A percentile compares a stretch with the other conserved stretches of the same genome.
phyloP scores from a whole-genome alignment of 805 yeast species.

The Saccharomycopsis capsularis region DNA sequence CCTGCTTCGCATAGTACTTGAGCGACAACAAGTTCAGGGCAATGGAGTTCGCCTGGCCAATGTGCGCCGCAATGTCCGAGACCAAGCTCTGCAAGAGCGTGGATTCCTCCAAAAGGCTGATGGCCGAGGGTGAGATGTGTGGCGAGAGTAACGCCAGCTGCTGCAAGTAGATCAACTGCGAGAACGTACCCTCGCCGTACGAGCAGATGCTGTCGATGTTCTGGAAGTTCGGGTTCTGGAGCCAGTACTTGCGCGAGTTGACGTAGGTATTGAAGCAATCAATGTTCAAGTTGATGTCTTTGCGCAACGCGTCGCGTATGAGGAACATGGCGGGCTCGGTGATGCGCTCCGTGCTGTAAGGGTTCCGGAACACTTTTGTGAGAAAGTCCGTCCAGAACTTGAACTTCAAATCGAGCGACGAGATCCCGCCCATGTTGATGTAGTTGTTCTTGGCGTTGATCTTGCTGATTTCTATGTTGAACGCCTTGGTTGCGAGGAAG shows the following conservation, averaged over 20 bases:
- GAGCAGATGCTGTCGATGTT: slow-evolving; percentile 55
- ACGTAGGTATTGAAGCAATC: slow-evolving; percentile 52
- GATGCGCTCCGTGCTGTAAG: slow-evolving; percentile 31
- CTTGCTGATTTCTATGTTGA: slow-evolving; percentile 57
- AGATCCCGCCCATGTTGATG: slow-evolving; percentile 23
- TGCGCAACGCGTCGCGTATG: slow-evolving; percentile 44
- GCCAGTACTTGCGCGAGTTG: slow-evolving; percentile 49
- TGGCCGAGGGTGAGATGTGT: slow-evolving; percentile 48
- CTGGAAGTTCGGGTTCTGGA: slow-evolving; percentile 40
- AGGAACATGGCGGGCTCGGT: slow-evolving; percentile 64
- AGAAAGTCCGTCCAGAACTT: slow-evolving; percentile 69
- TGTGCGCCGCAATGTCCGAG: slow-evolving; percentile 64
- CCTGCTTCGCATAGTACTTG: slow-evolving; percentile 46
- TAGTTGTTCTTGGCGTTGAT: slow-evolving; percentile 34
- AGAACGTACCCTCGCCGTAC: slow-evolving; percentile 72
- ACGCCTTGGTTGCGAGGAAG: slow-evolving; percentile 56
- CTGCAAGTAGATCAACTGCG: slow-evolving; percentile 64
- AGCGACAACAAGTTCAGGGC: slow-evolving; percentile 58
- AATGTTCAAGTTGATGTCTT: slow-evolving; percentile 45
- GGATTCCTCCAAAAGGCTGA: slow-evolving; percentile 41
- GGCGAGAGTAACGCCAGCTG: slow-evolving; percentile 56
- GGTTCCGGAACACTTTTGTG: slow-evolving; percentile 37
- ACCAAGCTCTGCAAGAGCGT: slow-evolving; percentile 37
- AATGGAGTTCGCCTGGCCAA: slow-evolving; percentile 76
- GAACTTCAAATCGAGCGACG: slow-evolving; percentile 41